Conservation (phyloP, 371 early-diverging fungal species). For the Blakeslea trispora region DNA sequence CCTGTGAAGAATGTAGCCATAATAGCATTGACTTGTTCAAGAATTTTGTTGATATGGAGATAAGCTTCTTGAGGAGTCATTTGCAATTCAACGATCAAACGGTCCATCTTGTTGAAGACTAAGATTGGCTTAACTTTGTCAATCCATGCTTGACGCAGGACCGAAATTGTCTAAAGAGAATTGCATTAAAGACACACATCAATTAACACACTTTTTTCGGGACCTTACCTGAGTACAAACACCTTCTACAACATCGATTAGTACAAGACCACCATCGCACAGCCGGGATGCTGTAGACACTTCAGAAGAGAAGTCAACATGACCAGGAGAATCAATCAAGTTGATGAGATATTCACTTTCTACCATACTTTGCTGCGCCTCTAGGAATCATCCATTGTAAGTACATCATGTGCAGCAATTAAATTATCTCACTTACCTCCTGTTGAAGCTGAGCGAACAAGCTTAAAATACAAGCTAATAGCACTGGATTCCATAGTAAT, state of each 20-base stretch:
- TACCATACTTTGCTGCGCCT: conserved; percentile 22
- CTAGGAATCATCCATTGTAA: no score
- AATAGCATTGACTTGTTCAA: conserved; percentile 96
- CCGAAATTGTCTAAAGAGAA: conserved; percentile 80
- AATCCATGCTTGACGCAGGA: conserved; percentile 91
- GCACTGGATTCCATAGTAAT: conserved; percentile 99
- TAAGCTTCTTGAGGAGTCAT: conserved; percentile 93
- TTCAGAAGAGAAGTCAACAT: conserved; percentile 99
- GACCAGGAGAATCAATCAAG: conserved; percentile 99
- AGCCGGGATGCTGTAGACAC: conserved; percentile 96
- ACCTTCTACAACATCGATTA: conserved; percentile 99
- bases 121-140: conserved; percentile 91
- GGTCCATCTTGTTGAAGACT: conserved; percentile 99
- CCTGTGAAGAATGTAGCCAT: conserved; percentile 93
- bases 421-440: conserved; percentile 20
- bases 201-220: no score
- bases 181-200: no score
- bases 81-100: conserved; percentile 91
- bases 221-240: conserved; percentile 96
- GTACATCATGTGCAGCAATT: not conserved
- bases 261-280: conserved; percentile 95
- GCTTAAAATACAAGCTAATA: conserved; percentile 89
- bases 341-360: conserved; percentile 88
- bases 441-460: conserved; percentile 42
- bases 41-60: conserved; percentile 83